phyloP scores from a whole-genome alignment of 257 asterid genomes.

The Nicotiana noctiflora region DNA sequence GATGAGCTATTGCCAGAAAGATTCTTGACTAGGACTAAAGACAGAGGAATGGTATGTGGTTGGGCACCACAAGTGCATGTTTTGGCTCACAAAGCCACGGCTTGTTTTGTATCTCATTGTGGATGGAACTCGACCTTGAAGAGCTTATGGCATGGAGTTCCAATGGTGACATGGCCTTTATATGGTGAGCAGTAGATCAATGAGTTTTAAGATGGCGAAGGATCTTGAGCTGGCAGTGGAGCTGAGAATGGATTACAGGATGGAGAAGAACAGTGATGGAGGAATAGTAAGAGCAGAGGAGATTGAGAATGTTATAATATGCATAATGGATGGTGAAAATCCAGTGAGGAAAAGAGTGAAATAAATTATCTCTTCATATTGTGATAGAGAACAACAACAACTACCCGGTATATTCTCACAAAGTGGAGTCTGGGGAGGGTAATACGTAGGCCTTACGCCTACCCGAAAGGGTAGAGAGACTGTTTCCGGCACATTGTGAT shows the following conservation, averaged over 20 bases:
- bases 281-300: constrained; percentile 7
- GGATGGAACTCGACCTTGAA: constrained; percentile 22
- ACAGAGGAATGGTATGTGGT: constrained; percentile 13
- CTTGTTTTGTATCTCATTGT: constrained; percentile 19
- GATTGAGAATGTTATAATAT: constrained; percentile 12
- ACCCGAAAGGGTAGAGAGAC: too few species aligned
- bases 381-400: too few species aligned
- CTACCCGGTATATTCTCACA: too few species aligned
- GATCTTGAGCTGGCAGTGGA: constrained; percentile 22
- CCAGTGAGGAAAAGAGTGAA: constrained; percentile 36
- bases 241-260: constrained; percentile 16
- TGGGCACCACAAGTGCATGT: constrained; percentile 18
- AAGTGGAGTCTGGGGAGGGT: too few species aligned
- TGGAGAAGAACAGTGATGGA: neutral
- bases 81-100: constrained; percentile 15
- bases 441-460: too few species aligned
- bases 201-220: constrained; percentile 18
- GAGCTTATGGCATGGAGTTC: constrained; percentile 22
- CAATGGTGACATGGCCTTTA: constrained; percentile 24
- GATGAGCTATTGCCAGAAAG: constrained; percentile 15
- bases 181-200: constrained; percentile 27
- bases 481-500: too few species aligned
- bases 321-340: constrained; percentile 18
- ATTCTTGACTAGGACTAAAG: constrained; percentile 14
- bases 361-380: too few species aligned